phyloP scores from a whole-genome alignment of 1,284 basidiomycete genomes.

The Fomitopsis schrenkii region DNA sequence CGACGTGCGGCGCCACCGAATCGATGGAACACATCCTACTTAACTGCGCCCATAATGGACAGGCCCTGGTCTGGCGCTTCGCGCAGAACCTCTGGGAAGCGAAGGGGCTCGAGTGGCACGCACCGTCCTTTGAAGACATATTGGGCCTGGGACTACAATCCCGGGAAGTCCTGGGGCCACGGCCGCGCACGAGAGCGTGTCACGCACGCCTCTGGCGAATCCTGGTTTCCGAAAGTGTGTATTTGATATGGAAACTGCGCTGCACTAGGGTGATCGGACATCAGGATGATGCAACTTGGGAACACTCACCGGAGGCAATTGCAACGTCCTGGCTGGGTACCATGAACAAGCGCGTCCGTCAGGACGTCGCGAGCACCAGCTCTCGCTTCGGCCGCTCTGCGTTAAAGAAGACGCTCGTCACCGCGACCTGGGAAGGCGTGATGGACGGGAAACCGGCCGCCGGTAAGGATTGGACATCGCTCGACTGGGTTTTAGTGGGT shows the following conservation, averaged over 20 bases:
- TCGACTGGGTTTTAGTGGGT: background rate
- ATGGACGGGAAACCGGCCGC: background rate
- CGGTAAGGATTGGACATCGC: no score
- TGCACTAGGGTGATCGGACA: background rate
- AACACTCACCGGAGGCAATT: background rate
- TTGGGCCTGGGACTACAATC: no score
- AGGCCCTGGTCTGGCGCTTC: slow-evolving; percentile 21
- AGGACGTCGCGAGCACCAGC: background rate
- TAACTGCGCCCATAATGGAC: slow-evolving; percentile 21
- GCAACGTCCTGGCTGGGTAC: background rate
- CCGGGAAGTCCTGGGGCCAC: no score
- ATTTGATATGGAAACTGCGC: background rate
- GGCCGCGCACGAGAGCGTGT: no score
- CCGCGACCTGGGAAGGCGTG: background rate
- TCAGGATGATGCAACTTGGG: background rate
- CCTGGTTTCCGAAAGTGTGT: background rate
- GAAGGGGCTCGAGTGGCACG: slow-evolving; percentile 4
- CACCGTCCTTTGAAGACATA: no score
- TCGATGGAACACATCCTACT: slow-evolving; percentile 32
- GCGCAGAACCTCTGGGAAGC: slow-evolving; percentile 12
- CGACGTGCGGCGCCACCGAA: slow-evolving; percentile 21
- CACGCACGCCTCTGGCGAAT: background rate
- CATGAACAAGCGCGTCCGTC: background rate
- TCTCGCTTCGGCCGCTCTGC: background rate
- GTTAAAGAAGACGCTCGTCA: no score